Percentiles rank a stretch among this genome's conserved stretches.
Evolutionary conservation across 2,329 filamentous ascomycete genomes (phyloP).

Genomic region (Fusarium floridanum): DNA sequence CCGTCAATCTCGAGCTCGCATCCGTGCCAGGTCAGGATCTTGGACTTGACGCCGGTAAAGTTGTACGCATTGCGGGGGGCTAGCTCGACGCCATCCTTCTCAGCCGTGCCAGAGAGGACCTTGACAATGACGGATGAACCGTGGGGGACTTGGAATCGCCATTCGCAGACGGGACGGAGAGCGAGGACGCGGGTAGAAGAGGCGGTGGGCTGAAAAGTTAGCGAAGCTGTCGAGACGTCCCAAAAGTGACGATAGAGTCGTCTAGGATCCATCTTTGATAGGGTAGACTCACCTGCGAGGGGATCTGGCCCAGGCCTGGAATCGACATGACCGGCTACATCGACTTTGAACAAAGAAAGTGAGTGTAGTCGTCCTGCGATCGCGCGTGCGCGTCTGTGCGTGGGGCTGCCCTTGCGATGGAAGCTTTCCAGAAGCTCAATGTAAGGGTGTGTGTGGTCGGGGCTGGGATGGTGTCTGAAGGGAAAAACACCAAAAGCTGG

Average conservation of each 20-base stretch:
- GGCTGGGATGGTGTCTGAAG: slow-evolving; percentile 2
- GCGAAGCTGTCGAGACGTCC: background rate
- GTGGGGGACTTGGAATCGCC: slow-evolving; percentile 79
- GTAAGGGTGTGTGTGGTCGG: slow-evolving; percentile 18
- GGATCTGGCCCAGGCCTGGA: slow-evolving; percentile 78
- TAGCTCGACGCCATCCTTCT: slow-evolving; percentile 95
- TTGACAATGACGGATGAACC: slow-evolving; percentile 62
- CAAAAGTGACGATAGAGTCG: background rate
- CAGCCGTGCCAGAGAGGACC: slow-evolving; percentile 84
- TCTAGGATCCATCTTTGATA: slow-evolving; percentile 5
- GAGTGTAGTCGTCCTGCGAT: slow-evolving; percentile 17
- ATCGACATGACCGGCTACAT: slow-evolving; percentile 73
- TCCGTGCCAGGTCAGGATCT: slow-evolving; percentile 92
- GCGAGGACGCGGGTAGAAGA: slow-evolving; percentile 60
- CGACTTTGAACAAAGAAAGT: slow-evolving; percentile 36
- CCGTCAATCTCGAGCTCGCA: slow-evolving; percentile 85
- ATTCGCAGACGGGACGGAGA: slow-evolving; percentile 78
- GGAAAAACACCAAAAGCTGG: slow-evolving; percentile 12
- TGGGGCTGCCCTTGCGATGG: slow-evolving; percentile 39
- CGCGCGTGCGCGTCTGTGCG: slow-evolving; percentile 31
- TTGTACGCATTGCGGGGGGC: slow-evolving; percentile 83
- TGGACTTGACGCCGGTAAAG: slow-evolving; percentile 85
- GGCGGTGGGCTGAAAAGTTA: slow-evolving; percentile 49
- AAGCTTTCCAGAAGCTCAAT: slow-evolving; percentile 47
- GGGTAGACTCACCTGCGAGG: slow-evolving; percentile 63